Evolutionary conservation across 2,329 filamentous ascomycete species (phyloP).

Genomic region (Colletotrichum trifolii): DNA sequence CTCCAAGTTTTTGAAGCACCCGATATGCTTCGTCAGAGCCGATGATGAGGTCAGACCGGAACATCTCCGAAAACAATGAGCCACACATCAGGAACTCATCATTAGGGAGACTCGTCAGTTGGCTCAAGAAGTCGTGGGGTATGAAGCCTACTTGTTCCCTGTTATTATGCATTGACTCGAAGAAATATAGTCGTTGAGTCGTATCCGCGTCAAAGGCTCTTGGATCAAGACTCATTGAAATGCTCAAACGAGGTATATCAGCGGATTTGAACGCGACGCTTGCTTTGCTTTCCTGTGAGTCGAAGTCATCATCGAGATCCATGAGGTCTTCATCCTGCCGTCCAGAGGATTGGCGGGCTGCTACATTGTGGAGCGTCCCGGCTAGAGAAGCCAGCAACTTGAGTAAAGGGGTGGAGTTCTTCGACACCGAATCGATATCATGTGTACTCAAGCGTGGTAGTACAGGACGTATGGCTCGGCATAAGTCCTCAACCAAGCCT

Average conservation of each 20-base stretch:
- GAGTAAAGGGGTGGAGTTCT: constrained; percentile 54
- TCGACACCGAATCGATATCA: constrained; percentile 51
- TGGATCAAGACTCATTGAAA: constrained; percentile 53
- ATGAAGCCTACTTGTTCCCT: constrained; percentile 59
- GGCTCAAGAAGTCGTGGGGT: constrained; percentile 61
- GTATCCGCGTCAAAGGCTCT: constrained; percentile 62
- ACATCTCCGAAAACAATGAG: constrained; percentile 61
- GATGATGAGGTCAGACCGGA: constrained; percentile 64
- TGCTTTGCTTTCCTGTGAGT: constrained; percentile 66
- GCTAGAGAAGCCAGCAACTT: constrained; percentile 56
- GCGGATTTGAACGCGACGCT: constrained; percentile 49
- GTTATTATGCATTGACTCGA: constrained; percentile 57
- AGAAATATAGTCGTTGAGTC: constrained; percentile 56
- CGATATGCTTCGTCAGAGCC: constrained; percentile 56
- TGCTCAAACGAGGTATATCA: constrained; percentile 59
- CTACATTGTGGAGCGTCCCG: constrained; percentile 45
- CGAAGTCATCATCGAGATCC: constrained; percentile 75
- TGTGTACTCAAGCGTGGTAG: constrained; percentile 56
- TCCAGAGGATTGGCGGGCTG: constrained; percentile 45
- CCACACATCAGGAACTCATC: constrained; percentile 66
- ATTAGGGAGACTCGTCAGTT: constrained; percentile 59
- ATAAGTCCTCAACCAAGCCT: constrained; percentile 57
- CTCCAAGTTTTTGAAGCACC: constrained; percentile 63
- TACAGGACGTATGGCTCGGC: constrained; percentile 56
- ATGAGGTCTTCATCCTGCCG: constrained; percentile 62